Evolutionary conservation across 2,329 filamentous ascomycete species (phyloP).

Genomic region (Aspergillus vadensis): DNA sequence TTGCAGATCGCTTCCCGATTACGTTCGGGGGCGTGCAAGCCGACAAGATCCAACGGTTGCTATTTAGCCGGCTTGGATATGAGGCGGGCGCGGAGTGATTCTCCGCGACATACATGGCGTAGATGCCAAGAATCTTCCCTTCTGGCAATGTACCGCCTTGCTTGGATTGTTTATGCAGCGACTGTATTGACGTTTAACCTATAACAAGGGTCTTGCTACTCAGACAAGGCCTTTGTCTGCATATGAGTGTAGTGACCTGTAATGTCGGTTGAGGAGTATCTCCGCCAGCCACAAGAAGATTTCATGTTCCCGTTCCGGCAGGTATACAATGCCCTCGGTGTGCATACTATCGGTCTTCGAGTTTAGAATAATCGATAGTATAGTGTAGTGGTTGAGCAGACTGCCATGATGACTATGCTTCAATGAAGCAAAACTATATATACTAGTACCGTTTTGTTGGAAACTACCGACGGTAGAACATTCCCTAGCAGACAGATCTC

Average conservation of each 20-base stretch:
- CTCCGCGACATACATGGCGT: constrained; percentile 1
- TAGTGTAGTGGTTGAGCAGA: too few species aligned
- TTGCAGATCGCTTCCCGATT: constrained; percentile 21
- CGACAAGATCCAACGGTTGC: constrained; percentile 5
- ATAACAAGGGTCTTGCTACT: not conserved
- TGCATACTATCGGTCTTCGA: too few species aligned
- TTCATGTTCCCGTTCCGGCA: too few species aligned
- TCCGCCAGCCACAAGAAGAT: too few species aligned
- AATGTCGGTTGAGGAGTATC: too few species aligned
- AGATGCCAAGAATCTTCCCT: not conserved
- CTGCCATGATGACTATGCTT: too few species aligned
- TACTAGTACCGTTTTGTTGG: too few species aligned
- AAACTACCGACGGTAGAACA: too few species aligned
- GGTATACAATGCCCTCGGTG: too few species aligned
- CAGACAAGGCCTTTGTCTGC: not conserved
- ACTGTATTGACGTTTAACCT: not conserved
- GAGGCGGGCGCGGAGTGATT: not conserved
- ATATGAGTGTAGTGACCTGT: not conserved
- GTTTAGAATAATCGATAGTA: too few species aligned
- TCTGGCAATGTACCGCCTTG: not conserved
- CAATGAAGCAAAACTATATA: too few species aligned
- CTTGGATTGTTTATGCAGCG: not conserved
- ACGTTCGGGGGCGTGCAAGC: constrained; percentile 1
- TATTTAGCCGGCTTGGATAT: constrained; percentile 11
- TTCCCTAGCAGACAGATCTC: too few species aligned